Evolutionary conservation across 2,329 filamentous ascomycete species (phyloP).

Genomic region (Pseudopithomyces maydicus): DNA sequence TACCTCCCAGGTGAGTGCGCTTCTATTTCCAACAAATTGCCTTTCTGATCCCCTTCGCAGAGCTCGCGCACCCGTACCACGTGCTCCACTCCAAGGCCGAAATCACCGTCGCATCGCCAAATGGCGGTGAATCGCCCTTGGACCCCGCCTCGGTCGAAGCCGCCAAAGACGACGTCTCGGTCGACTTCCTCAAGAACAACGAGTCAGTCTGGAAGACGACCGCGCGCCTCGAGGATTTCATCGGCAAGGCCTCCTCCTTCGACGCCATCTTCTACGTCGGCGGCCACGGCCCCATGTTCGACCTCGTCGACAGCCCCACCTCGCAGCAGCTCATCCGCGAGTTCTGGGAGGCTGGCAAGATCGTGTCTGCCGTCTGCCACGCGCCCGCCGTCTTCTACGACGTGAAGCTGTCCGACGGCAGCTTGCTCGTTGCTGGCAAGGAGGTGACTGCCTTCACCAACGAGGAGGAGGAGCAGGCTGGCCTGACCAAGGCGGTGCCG

Average conservation of each 20-base stretch:
- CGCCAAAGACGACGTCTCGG: slow-evolving; percentile 54
- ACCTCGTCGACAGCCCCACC: slow-evolving; percentile 63
- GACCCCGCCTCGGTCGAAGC: slow-evolving; percentile 44
- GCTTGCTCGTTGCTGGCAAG: slow-evolving; percentile 60
- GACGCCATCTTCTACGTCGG: slow-evolving; percentile 66
- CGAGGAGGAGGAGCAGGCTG: slow-evolving; percentile 57
- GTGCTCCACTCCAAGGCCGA: slow-evolving; percentile 43
- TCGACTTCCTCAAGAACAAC: slow-evolving; percentile 56
- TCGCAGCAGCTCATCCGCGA: slow-evolving; percentile 66
- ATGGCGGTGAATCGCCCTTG: slow-evolving; percentile 45
- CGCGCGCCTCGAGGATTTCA: slow-evolving; percentile 59
- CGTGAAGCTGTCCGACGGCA: slow-evolving; percentile 57
- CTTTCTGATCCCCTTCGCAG: not conserved
- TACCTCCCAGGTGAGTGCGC: slow-evolving; percentile 54
- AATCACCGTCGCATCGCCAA: slow-evolving; percentile 47
- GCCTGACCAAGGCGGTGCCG: slow-evolving; percentile 54
- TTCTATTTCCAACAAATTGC: not conserved
- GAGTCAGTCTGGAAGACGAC: slow-evolving; percentile 68
- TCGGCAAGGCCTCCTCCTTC: slow-evolving; percentile 64
- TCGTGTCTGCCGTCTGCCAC: slow-evolving; percentile 71
- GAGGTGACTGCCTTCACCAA: slow-evolving; percentile 66
- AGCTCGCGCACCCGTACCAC: slow-evolving; percentile 46
- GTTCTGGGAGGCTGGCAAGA: slow-evolving; percentile 66
- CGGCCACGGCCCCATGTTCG: slow-evolving; percentile 69
- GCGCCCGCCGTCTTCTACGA: slow-evolving; percentile 67